These are phyloP conservation scores for Geranium brycei DNA, from an alignment of 345 rosid species.

Conservation along the genomic window DNA sequence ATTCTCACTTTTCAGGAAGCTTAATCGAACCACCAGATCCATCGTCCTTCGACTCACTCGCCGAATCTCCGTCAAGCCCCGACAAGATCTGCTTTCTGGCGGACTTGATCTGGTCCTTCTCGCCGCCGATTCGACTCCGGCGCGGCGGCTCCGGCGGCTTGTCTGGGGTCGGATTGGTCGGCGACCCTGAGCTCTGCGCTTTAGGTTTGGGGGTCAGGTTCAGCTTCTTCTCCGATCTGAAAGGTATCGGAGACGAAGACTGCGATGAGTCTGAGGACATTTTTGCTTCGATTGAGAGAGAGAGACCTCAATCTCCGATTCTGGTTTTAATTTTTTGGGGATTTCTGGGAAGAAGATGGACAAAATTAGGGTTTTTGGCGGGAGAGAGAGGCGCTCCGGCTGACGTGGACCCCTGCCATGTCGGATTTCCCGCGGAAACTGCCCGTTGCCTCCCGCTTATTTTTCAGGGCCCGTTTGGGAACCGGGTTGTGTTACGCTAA, in stretches of 20 bases:
- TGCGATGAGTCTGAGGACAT: slow-evolving; percentile 21
- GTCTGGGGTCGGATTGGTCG: slow-evolving; percentile 44
- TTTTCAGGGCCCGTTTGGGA: too few relatives aligned
- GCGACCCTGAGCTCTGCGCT: slow-evolving; percentile 8
- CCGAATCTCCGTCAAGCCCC: slow-evolving; percentile 9
- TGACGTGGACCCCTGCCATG: slow-evolving; percentile 25
- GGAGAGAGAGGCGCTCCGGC: slow-evolving; percentile 15
- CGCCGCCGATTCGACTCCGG: slow-evolving; percentile 14
- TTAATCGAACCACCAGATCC: slow-evolving; percentile 9
- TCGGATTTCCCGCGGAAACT: slow-evolving; percentile 26
- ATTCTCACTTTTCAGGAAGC: slow-evolving; percentile 37
- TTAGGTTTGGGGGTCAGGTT: slow-evolving; percentile 7
- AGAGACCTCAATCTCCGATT: neutral
- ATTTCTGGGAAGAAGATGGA: neutral
- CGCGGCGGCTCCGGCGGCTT: slow-evolving; percentile 20
- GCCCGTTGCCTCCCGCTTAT: slow-evolving; percentile 42
- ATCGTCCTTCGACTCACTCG: slow-evolving; percentile 8
- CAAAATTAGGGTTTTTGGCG: slow-evolving; percentile 20
- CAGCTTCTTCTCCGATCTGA: slow-evolving; percentile 32
- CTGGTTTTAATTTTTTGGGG: neutral
- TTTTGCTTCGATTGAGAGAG: neutral
- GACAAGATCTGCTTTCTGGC: slow-evolving; percentile 30
- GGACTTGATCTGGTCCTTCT: slow-evolving; percentile 19
- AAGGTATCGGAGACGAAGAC: slow-evolving; percentile 19
- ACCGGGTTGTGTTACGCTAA: too few relatives aligned